Percentiles rank a stretch among this genome's conserved stretches.
Evolutionary conservation across 345 rosid species (phyloP).

Genomic region (Stellera chamaejasme): DNA sequence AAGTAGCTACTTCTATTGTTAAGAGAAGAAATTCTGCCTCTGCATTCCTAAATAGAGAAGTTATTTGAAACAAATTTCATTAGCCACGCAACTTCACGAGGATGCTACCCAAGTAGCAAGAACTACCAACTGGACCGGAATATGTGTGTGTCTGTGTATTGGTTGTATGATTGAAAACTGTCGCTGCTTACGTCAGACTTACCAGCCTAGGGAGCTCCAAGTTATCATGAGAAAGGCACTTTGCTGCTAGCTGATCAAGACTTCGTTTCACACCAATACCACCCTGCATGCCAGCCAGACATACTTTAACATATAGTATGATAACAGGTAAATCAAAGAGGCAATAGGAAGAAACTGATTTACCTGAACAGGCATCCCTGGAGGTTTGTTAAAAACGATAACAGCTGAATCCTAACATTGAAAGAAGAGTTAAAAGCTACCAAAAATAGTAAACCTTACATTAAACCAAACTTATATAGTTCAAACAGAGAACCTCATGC

Average conservation of each 20-base stretch:
- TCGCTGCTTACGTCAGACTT: slow-evolving; percentile 16
- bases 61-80: too few species aligned
- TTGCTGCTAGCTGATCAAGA: slow-evolving; percentile 70
- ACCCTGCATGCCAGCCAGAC: slow-evolving; percentile 40
- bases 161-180: too few species aligned
- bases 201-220: slow-evolving; percentile 82
- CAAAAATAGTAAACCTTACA: background rate
- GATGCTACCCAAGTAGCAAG: too few species aligned
- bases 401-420: slow-evolving; percentile 61
- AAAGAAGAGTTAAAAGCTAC: slow-evolving; percentile 10
- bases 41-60: too few species aligned
- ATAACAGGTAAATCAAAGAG: background rate
- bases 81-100: too few species aligned
- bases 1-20: too few species aligned
- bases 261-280: slow-evolving; percentile 77
- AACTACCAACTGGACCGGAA: too few species aligned
- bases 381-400: slow-evolving; percentile 80
- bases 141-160: too few species aligned
- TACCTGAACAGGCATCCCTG: slow-evolving; percentile 93
- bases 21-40: too few species aligned
- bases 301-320: background rate
- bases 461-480: slow-evolving; percentile 8
- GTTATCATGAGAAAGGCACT: slow-evolving; percentile 54
- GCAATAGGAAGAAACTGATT: slow-evolving; percentile 2
- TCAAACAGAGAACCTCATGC: slow-evolving; percentile 52